Evolutionary conservation across 345 rosid genomes (phyloP).

Genomic region (Eucalyptus erythrocorys): DNA sequence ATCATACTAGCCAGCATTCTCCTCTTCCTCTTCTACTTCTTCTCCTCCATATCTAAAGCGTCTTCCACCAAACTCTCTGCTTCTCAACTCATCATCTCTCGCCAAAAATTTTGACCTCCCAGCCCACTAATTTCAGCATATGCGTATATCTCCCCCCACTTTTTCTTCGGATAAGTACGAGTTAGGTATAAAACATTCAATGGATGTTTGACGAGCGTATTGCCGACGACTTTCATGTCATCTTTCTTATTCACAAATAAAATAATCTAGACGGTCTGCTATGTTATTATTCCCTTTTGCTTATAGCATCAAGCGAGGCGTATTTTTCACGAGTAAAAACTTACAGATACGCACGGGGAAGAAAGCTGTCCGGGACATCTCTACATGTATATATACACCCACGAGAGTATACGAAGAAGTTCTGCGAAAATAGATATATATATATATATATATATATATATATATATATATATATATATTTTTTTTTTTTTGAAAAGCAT

Average conservation of each 20-base stretch:
- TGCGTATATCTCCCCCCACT: neutral
- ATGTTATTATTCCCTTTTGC: neutral
- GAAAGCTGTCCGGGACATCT: neutral
- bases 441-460: no score
- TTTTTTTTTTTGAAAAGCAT: neutral
- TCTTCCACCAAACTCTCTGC: neutral
- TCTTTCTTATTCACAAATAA: neutral
- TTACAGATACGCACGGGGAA: neutral
- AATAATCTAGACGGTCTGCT: neutral
- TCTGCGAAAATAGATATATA: neutral
- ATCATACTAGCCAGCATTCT: neutral
- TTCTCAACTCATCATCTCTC: neutral
- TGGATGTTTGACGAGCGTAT: neutral
- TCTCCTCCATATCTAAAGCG: neutral
- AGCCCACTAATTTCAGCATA: neutral
- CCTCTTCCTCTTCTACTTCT: neutral
- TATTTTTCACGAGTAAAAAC: neutral
- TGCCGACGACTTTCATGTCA: neutral
- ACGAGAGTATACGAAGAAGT: neutral
- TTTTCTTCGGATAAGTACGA: neutral
- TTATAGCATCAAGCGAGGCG: neutral
- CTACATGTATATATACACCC: neutral
- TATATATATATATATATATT: no score
- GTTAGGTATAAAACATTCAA: neutral
- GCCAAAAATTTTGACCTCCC: neutral